Percentiles rank a stretch among this genome's conserved stretches.
phyloP scores from a whole-genome alignment of 2,329 filamentous ascomycete genomes.

The Ilyonectria destructans region DNA sequence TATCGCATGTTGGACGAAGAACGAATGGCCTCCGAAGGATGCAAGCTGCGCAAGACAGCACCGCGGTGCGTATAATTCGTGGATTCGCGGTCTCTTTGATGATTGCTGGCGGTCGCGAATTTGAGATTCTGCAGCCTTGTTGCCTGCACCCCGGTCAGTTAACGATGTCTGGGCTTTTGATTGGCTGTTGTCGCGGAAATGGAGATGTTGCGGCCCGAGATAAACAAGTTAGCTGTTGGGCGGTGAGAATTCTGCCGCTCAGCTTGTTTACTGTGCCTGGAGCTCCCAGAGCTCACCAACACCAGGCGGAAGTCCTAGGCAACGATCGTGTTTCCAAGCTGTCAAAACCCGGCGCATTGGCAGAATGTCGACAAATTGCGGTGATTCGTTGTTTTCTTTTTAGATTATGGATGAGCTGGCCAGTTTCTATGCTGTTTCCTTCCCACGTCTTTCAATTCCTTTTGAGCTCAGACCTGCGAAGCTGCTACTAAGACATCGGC shows the following conservation, averaged over 20 bases:
- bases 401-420: constrained; percentile 12
- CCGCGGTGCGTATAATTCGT: constrained; percentile 45
- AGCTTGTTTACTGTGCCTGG: constrained; percentile 32
- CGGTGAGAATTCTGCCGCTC: constrained; percentile 57
- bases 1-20: constrained; percentile 63
- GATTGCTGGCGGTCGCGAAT: constrained; percentile 47
- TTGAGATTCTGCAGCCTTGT: constrained; percentile 55
- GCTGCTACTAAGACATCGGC: constrained; percentile 18
- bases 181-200: constrained; percentile 44
- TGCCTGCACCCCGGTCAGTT: constrained; percentile 45
- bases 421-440: constrained; percentile 10
- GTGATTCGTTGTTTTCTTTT: not conserved
- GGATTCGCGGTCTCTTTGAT: constrained; percentile 43
- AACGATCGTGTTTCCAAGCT: constrained; percentile 16
- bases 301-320: constrained; percentile 9
- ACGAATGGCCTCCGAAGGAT: constrained; percentile 38
- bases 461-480: constrained; percentile 24
- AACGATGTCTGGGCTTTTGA: constrained; percentile 43
- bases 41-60: constrained; percentile 44
- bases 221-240: constrained; percentile 48
- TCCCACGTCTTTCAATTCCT: constrained; percentile 5
- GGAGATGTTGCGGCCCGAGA: constrained; percentile 46
- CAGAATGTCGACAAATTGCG: not conserved
- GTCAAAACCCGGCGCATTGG: not conserved
- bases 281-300: constrained; percentile 18